These are phyloP conservation scores for Colletotrichum zoysiae DNA, from an alignment of 2,329 filamentous ascomycete species.

Conservation along the genomic window DNA sequence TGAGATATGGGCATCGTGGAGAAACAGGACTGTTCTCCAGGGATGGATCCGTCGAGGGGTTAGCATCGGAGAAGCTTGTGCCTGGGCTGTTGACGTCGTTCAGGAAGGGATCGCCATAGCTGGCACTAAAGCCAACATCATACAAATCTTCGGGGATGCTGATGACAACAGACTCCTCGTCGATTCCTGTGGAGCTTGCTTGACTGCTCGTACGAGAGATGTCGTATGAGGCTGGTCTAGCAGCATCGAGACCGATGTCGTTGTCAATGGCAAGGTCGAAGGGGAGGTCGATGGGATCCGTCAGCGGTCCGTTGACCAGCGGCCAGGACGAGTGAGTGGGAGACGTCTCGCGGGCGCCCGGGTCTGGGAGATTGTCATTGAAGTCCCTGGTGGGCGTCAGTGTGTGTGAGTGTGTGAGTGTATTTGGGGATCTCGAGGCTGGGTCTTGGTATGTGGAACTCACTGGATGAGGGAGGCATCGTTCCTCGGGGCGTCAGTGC, in stretches of 20 bases:
- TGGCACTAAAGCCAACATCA: constrained; percentile 5
- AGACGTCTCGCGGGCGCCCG: neutral
- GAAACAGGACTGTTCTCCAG: constrained; percentile 22
- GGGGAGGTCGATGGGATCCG: constrained; percentile 18
- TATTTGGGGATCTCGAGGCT: neutral
- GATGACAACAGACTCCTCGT: constrained; percentile 26
- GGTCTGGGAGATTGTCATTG: constrained; percentile 18
- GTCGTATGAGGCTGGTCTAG: neutral
- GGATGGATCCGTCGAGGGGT: constrained; percentile 10
- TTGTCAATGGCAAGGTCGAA: constrained; percentile 26
- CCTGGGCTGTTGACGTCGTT: constrained; percentile 19
- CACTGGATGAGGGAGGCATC: constrained; percentile 24
- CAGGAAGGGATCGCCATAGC: constrained; percentile 9
- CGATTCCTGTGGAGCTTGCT: constrained; percentile 29
- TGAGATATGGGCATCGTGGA: constrained; percentile 9
- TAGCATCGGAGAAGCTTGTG: constrained; percentile 25
- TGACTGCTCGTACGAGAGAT: constrained; percentile 21
- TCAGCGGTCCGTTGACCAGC: neutral
- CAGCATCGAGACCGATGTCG: constrained; percentile 1
- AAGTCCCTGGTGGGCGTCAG: constrained; percentile 23
- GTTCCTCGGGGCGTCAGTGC: constrained; percentile 7
- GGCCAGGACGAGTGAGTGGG: constrained; percentile 11
- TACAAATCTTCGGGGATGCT: constrained; percentile 14
- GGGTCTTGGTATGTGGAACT: neutral
- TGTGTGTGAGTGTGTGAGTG: neutral